phyloP scores from a whole-genome alignment of 805 yeast genomes.

The Candida stauntonica region DNA sequence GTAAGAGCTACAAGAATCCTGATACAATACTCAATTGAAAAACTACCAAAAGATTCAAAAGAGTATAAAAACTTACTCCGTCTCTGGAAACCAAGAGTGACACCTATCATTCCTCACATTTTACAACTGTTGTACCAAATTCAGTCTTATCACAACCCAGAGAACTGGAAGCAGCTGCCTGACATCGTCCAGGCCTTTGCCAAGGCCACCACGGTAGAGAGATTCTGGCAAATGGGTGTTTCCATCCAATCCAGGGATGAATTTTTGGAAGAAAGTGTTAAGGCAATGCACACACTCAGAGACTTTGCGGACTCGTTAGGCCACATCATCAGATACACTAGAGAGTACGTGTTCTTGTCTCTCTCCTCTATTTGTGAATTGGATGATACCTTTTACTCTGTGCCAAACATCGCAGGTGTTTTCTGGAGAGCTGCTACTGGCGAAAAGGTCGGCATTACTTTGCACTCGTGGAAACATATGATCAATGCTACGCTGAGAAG shows the following conservation, averaged over 20 bases:
- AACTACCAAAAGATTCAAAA: constrained; percentile 71
- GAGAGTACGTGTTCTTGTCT: constrained; percentile 92
- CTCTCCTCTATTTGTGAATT: constrained; percentile 85
- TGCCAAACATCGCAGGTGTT: constrained; percentile 72
- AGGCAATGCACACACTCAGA: constrained; percentile 87
- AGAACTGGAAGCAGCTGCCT: constrained; percentile 85
- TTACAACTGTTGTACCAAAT: constrained; percentile 83
- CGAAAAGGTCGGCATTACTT: constrained; percentile 73
- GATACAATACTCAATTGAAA: constrained; percentile 92
- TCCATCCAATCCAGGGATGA: constrained; percentile 91
- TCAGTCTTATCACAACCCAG: constrained; percentile 92
- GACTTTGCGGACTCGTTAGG: constrained; percentile 99
- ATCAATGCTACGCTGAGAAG: constrained; percentile 84
- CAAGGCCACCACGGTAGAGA: constrained; percentile 80
- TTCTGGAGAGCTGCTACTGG: constrained; percentile 82
- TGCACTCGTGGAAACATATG: constrained; percentile 97
- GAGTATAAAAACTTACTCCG: constrained; percentile 63
- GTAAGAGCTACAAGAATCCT: constrained; percentile 93
- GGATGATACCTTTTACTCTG: constrained; percentile 82
- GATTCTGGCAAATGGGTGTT: constrained; percentile 99
- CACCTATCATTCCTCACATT: constrained; percentile 88
- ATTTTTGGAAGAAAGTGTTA: constrained; percentile 88
- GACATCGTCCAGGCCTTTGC: constrained; percentile 89
- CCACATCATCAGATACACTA: constrained; percentile 88
- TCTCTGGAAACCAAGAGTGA: constrained; percentile 91